Base-by-base conservation (phyloP, 768 basidiomycete genomes). In the Tulasnella sp. region DNA sequence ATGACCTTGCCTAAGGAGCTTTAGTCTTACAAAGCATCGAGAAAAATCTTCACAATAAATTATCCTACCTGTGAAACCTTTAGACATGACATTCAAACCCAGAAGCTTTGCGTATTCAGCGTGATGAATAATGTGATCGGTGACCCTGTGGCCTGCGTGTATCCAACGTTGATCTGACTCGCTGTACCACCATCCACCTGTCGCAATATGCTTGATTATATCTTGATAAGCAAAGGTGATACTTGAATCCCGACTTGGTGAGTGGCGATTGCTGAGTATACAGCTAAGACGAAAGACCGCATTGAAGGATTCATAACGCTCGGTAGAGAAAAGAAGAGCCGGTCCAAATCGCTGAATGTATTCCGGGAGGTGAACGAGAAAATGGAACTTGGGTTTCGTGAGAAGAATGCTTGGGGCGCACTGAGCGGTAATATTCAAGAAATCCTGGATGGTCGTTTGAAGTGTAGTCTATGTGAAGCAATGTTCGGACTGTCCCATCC, bases 191-290 rank as follows among this genome's bases (percentile, higher is more conserved):
- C 12, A 35, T 19, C 34, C 34, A 35, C 34, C 34, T 19, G 19
- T 35, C 12, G 34, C 34, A 35, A 35, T 35, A 35, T 35, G 34
- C 19, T 35, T 35, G 12, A 19, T 19, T 19, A 12, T 10, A 19
- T 35, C 34, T 10, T 19, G 19, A 19, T 19, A 12, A 12, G 34
- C 34, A 19, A 35, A 35, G 34, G 34, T 35, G 4, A 53, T 31
- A 0, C 70, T 69, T 42, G 72, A 68, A 45, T 69, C 66, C 1
- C 66, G 66, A 35, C 72, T 71, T 8, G 71, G 70, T 0, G 70
- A 66, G 13, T 63, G 65, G 28, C 70, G 71, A 46, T 74, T 74
- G 8, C 64, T 66, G 22, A 65, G 57, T 24, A 73, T 60, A 2
- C 66, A 70, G 39, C 68, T 70, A 13, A 60, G 53, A 0, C 68